Conservation (phyloP, 2,329 filamentous ascomycete genomes). For the Fusarium zealandicum region DNA sequence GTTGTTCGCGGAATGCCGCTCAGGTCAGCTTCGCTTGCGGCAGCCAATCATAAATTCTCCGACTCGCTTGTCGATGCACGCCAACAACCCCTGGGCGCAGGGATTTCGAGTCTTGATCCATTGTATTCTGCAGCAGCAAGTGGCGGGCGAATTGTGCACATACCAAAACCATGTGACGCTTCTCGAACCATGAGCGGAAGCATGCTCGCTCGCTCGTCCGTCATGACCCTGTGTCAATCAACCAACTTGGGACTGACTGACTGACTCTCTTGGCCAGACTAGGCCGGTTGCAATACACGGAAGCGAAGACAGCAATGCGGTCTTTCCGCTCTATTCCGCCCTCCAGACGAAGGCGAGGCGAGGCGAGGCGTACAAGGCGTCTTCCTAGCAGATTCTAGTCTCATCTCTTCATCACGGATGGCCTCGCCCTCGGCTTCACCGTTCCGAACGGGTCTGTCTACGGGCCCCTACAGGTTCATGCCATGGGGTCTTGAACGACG, state of each 20-base stretch:
- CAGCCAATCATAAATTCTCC: conserved; percentile 42
- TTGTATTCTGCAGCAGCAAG: neutral
- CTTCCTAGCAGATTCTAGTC: too few relatives aligned
- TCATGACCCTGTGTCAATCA: conserved; percentile 20
- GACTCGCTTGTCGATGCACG: conserved; percentile 43
- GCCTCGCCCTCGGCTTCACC: conserved; percentile 31
- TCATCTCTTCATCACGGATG: too few relatives aligned
- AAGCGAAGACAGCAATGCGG: neutral
- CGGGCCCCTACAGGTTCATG: conserved; percentile 24
- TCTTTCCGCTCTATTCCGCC: neutral
- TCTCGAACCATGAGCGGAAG: too few relatives aligned
- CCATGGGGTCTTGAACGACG: too few relatives aligned
- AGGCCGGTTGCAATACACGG: neutral
- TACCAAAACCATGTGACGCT: conserved; percentile 8
- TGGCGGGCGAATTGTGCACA: too few relatives aligned
- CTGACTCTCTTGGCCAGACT: neutral
- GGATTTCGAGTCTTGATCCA: too few relatives aligned
- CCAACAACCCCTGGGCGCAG: conserved; percentile 25
- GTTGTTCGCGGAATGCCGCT: conserved; percentile 34
- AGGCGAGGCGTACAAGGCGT: too few relatives aligned
- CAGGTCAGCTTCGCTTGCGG: conserved; percentile 40
- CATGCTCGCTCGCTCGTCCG: too few relatives aligned
- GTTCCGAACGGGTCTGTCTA: conserved; percentile 10
- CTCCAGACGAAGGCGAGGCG: conserved; percentile 11
- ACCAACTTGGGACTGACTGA: neutral